Conservation (phyloP, 2,329 filamentous ascomycete genomes). For the Penicillium janthinellum region DNA sequence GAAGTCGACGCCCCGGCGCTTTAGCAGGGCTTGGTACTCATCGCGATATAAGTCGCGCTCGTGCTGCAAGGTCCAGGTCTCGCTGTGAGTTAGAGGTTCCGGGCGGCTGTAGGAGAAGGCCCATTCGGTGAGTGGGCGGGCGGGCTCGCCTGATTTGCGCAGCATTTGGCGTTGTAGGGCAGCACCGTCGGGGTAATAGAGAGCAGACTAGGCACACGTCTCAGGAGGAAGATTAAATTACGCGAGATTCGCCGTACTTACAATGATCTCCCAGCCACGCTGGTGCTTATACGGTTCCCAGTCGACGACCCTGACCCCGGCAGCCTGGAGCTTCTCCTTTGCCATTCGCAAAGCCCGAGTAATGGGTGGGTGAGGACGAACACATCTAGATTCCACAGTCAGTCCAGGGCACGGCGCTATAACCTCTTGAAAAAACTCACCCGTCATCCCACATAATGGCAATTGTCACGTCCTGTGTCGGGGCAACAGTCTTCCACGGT, state of each 20-base stretch:
- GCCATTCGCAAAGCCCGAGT: constrained; percentile 21
- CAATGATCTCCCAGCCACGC: constrained; percentile 40
- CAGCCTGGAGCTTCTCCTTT: constrained; percentile 38
- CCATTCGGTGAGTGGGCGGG: constrained; percentile 50
- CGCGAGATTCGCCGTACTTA: constrained; percentile 15
- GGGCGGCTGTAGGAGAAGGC: constrained; percentile 29
- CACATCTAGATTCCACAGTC: constrained; percentile 43
- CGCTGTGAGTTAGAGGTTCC: constrained; percentile 27
- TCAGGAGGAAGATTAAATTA: neutral
- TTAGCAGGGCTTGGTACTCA: constrained; percentile 37
- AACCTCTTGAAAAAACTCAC: constrained; percentile 16
- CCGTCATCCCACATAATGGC: constrained; percentile 68
- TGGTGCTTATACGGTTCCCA: constrained; percentile 40
- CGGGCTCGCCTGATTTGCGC: constrained; percentile 44
- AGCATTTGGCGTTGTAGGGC: constrained; percentile 36
- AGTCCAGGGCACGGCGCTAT: neutral
- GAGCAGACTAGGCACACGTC: constrained; percentile 38
- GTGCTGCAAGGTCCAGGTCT: constrained; percentile 32
- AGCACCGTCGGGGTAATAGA: constrained; percentile 54
- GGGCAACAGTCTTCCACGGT: constrained; percentile 41
- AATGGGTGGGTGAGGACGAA: constrained; percentile 63
- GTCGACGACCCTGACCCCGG: constrained; percentile 48
- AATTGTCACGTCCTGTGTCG: constrained; percentile 41
- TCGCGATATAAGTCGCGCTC: constrained; percentile 33
- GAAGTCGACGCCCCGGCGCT: constrained; percentile 33